Evolutionary conservation across 208 protist species (phyloP).

Genomic region (Endotrypanum monterogeii): DNA sequence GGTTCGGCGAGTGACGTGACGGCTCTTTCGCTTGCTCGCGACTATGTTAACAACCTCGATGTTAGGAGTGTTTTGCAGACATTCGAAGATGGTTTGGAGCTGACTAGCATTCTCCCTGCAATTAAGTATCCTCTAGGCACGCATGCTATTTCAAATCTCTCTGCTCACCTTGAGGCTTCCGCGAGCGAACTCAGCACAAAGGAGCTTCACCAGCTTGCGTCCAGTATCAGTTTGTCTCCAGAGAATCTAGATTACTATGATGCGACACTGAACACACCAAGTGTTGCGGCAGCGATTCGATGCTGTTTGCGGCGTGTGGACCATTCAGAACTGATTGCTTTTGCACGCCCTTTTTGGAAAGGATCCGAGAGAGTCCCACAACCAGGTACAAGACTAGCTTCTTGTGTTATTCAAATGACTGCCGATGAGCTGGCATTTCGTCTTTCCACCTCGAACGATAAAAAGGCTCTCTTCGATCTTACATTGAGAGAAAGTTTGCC

Average conservation of each 20-base stretch:
- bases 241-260: slow-evolving; percentile 24
- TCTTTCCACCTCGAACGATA: slow-evolving; percentile 1
- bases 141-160: slow-evolving; percentile 12
- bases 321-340: slow-evolving; percentile 14
- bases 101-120: slow-evolving; percentile 18
- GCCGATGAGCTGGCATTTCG: slow-evolving; percentile 6
- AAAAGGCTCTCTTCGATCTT: not conserved
- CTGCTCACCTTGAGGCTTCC: slow-evolving; percentile 19
- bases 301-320: slow-evolving; percentile 8
- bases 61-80: slow-evolving; percentile 20
- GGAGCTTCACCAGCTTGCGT: slow-evolving; percentile 13
- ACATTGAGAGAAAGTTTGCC: slow-evolving; percentile 9
- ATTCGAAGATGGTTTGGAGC: slow-evolving; percentile 32
- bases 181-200: slow-evolving; percentile 5
- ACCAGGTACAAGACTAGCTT: not conserved
- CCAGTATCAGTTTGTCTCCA: slow-evolving; percentile 9
- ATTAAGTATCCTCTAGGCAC: slow-evolving; percentile 29
- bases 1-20: slow-evolving; percentile 29
- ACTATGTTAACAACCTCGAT: slow-evolving; percentile 29
- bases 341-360: slow-evolving; percentile 9
- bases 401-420: slow-evolving; percentile 2
- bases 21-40: slow-evolving; percentile 20
- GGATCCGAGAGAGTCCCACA: not conserved
- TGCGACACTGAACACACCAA: not conserved
- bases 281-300: slow-evolving; percentile 16